phyloP scores from a whole-genome alignment of 202 grass and related monocot genomes.

The Cymbopogon flexuosus region DNA sequence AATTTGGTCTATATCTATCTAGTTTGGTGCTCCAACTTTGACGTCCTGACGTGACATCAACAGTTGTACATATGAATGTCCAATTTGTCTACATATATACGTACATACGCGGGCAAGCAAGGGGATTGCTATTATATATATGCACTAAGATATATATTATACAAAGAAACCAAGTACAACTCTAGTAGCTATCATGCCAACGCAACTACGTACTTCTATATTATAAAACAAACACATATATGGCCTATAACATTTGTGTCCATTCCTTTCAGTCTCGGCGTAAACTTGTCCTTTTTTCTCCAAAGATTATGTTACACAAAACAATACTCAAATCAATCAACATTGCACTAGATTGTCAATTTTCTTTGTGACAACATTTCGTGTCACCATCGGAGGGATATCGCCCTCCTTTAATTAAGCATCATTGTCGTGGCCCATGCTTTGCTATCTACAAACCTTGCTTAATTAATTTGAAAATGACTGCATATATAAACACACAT shows the following conservation, averaged over 20 bases:
- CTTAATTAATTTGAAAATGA: constrained; percentile 4
- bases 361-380: constrained; percentile 25
- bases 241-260: background rate
- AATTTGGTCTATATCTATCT: constrained; percentile 7
- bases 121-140: constrained; percentile 12
- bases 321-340: constrained; percentile 2
- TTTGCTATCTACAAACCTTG: constrained; percentile 25
- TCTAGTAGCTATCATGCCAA: constrained; percentile 16
- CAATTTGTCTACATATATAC: background rate
- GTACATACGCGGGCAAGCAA: background rate
- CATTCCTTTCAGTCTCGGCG: background rate
- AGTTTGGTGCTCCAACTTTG: constrained; percentile 27
- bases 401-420: constrained; percentile 4
- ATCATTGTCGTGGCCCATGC: constrained; percentile 40
- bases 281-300: background rate
- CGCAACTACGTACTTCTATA: background rate
- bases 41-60: constrained; percentile 5
- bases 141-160: background rate
- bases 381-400: background rate
- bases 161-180: constrained; percentile 21
- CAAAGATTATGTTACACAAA: background rate
- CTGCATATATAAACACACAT: background rate
- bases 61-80: constrained; percentile 18
- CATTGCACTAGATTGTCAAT: constrained; percentile 11
- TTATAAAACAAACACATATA: background rate